phyloP scores from a whole-genome alignment of 768 basidiomycete species.

The Infundibulicybe gibba region DNA sequence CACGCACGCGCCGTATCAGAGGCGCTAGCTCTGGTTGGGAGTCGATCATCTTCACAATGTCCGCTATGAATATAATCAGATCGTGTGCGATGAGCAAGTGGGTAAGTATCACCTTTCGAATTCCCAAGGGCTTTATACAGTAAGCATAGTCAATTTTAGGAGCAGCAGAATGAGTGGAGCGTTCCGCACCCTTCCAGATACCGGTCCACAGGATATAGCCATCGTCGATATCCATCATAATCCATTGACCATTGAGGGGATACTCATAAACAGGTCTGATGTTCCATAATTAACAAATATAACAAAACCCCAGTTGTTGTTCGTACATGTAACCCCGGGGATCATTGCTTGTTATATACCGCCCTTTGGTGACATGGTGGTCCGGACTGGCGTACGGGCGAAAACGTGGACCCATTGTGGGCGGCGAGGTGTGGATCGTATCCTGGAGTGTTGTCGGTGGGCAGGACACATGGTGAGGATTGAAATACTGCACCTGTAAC shows the following conservation, averaged over 20 bases:
- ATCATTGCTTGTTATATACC: constrained; percentile 90
- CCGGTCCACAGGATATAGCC: constrained; percentile 92
- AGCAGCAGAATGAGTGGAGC: background rate
- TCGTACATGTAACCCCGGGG: constrained; percentile 84
- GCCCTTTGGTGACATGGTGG: constrained; percentile 81
- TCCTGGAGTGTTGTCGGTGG: constrained; percentile 26
- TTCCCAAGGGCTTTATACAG: constrained; percentile 66
- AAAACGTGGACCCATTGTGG: constrained; percentile 39
- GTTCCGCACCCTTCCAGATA: constrained; percentile 81
- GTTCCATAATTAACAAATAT: background rate
- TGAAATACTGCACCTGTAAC: constrained; percentile 33
- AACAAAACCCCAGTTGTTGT: background rate
- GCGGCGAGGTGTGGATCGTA: constrained; percentile 35
- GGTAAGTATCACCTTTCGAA: constrained; percentile 63
- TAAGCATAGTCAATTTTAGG: constrained; percentile 7
- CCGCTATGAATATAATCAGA: constrained; percentile 43
- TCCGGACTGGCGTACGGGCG: constrained; percentile 72
- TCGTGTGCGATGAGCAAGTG: constrained; percentile 11
- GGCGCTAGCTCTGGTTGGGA: constrained; percentile 84
- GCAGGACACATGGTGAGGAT: constrained; percentile 6
- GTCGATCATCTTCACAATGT: constrained; percentile 92
- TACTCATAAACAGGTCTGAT: constrained; percentile 84
- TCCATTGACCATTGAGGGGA: constrained; percentile 86
- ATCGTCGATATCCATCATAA: constrained; percentile 95
- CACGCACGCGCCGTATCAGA: constrained; percentile 79